These are phyloP conservation scores for Plenodomus biglobosus DNA, from an alignment of 2,329 filamentous ascomycete genomes.

Conservation along the genomic window DNA sequence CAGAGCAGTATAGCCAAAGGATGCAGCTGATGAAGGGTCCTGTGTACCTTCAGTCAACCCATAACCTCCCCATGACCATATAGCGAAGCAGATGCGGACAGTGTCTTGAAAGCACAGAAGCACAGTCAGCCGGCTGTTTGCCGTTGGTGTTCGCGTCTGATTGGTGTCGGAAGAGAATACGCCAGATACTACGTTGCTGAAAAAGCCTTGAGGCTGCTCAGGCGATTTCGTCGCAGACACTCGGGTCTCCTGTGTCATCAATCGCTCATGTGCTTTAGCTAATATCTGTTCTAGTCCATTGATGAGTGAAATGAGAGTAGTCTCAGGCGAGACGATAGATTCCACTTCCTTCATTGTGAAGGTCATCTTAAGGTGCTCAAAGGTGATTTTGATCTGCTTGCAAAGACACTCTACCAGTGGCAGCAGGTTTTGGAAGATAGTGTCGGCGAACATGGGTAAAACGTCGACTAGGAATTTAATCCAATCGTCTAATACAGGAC, in stretches of 20 bases:
- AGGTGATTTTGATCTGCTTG: slow-evolving; percentile 71
- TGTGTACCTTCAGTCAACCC: slow-evolving; percentile 58
- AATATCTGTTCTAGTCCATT: slow-evolving; percentile 90
- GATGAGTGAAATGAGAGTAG: slow-evolving; percentile 79
- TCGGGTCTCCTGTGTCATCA: slow-evolving; percentile 74
- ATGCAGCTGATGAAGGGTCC: slow-evolving; percentile 71
- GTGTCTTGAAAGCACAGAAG: slow-evolving; percentile 96
- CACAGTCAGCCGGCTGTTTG: slow-evolving; percentile 90
- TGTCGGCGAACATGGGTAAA: slow-evolving; percentile 77
- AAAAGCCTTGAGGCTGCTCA: slow-evolving; percentile 82
- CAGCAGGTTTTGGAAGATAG: slow-evolving; percentile 86
- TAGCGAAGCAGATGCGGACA: slow-evolving; percentile 85
- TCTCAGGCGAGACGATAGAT: slow-evolving; percentile 58
- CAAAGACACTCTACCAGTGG: slow-evolving; percentile 91
- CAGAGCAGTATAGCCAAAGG: slow-evolving; percentile 86
- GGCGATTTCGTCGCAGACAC: slow-evolving; percentile 71
- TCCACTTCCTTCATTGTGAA: slow-evolving; percentile 52
- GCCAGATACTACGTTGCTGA: slow-evolving; percentile 91
- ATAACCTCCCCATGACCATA: slow-evolving; percentile 89
- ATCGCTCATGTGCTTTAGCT: slow-evolving; percentile 79
- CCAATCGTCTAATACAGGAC: slow-evolving; percentile 87
- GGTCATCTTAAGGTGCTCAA: slow-evolving; percentile 67
- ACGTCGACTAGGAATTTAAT: slow-evolving; percentile 80
- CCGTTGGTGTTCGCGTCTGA: slow-evolving; percentile 78
- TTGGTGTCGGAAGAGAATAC: slow-evolving; percentile 79